Percentiles rank a stretch among this genome's conserved stretches.
These are phyloP conservation scores for Diplodia sapinea DNA, from an alignment of 2,329 filamentous ascomycete species.

Conservation along the genomic window DNA sequence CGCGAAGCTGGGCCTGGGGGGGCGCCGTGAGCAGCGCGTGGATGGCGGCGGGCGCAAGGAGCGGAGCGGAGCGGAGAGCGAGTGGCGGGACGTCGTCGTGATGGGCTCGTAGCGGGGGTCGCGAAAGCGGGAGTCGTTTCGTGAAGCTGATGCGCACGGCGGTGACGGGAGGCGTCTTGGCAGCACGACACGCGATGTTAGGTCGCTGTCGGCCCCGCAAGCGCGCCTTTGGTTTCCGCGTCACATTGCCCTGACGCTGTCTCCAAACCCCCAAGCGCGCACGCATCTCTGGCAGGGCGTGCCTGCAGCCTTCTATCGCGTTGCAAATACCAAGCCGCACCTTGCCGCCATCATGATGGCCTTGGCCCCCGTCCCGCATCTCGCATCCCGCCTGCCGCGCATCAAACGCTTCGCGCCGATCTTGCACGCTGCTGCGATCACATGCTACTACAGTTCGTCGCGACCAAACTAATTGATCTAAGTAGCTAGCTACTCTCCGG, in stretches of 20 bases:
- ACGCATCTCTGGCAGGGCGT: background rate
- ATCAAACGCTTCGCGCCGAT: conserved; percentile 21
- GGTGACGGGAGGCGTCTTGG: background rate
- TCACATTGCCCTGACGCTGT: background rate
- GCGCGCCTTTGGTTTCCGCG: conserved; percentile 11
- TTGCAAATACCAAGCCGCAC: background rate
- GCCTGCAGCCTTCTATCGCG: background rate
- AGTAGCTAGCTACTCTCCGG: background rate
- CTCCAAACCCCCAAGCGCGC: background rate
- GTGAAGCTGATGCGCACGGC: conserved; percentile 29
- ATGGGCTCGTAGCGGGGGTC: conserved; percentile 24
- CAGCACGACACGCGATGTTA: background rate
- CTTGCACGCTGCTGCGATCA: conserved; percentile 8
- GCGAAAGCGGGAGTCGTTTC: conserved; percentile 11
- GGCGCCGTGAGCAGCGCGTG: conserved; percentile 18
- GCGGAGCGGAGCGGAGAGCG: background rate
- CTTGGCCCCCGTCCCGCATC: conserved; percentile 13
- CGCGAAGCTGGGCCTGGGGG: conserved; percentile 23
- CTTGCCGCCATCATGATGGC: conserved; percentile 6
- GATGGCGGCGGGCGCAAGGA: conserved; percentile 3
- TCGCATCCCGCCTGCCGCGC: conserved; percentile 13
- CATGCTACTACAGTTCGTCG: conserved; percentile 12
- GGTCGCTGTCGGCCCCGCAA: background rate
- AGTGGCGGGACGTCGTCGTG: background rate
- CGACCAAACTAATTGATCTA: conserved; percentile 1